Base-by-base conservation (phyloP, 352 stramenopile species). In the Phytophthora aleatoria region DNA sequence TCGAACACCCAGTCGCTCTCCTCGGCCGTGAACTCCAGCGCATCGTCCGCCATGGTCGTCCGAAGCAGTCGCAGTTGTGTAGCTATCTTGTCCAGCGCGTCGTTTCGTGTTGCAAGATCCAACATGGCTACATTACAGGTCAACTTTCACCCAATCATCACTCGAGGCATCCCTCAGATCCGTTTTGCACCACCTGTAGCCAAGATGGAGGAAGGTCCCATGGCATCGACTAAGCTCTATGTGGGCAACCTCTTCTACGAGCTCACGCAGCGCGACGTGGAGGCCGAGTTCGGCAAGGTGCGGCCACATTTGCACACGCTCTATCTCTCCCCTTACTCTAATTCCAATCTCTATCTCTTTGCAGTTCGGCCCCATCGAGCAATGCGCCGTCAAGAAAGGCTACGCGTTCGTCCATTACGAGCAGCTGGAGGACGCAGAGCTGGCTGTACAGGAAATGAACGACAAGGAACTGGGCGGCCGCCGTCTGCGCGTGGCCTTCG, bases 1-100 rank as follows among this genome's bases (percentile, higher is more conserved):
- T 97, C 90, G 41, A 97, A 96, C 26, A 96, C 83, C 85, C 85
- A 94, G 63, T 92, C 85, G 67, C 77, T 90, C 64, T 89, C 79
- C 51, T 89, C 78, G 26, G 65, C 57, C 51, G 81, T 87, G 53
- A 90, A 80, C 41, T 78, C 75, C 12, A 73, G 44, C 50, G 48
- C 33, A 13, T 48, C 47, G 42, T 38, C 57, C 11, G 35, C 35
- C 59, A 69, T 70, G 5, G 5, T 60, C 20, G 33, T 44, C 20
- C 27, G 12, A 12, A 15, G 13, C 26, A 49, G 49, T 20, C 20
- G 20, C 20, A 20, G 20, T 20, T 20, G 20, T 1, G 20, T 20
- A 20, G 20, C 20, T 20, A 20, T 20, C 20, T 50, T 41, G 6
- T n/a, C 0, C 11, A 41, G 35, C 42, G 68, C 69, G 55, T 69